phyloP scores from a whole-genome alignment of 2,329 filamentous ascomycete genomes.

The Ceratocystis smalleyi region DNA sequence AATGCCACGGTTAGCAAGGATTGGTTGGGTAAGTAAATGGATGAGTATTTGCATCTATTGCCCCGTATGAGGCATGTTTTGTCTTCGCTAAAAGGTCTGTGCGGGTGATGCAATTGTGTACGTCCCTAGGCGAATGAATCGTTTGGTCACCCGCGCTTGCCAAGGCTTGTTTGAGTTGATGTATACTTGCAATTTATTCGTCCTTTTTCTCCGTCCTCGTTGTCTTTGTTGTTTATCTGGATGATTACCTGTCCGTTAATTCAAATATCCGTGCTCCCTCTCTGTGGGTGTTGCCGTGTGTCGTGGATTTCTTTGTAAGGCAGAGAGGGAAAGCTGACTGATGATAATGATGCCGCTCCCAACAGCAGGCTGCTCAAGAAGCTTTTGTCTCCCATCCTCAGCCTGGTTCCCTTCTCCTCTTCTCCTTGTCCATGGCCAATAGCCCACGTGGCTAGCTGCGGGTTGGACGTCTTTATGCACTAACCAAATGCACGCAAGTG shows the following conservation, averaged over 20 bases:
- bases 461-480: neutral
- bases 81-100: slow-evolving; percentile 3
- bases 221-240: too few species aligned
- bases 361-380: too few species aligned
- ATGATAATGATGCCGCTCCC: too few species aligned
- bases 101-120: neutral
- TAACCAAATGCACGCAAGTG: too few species aligned
- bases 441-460: neutral
- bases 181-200: neutral
- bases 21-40: neutral
- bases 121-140: neutral
- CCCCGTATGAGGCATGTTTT: neutral
- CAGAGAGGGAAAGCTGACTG: too few species aligned
- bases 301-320: too few species aligned
- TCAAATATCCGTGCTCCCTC: too few species aligned
- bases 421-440: neutral
- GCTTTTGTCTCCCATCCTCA: too few species aligned
- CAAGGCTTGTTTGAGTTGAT: too few species aligned
- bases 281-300: too few species aligned
- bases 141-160: too few species aligned
- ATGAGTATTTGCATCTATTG: neutral
- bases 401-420: neutral
- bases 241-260: too few species aligned
- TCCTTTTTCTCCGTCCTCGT: neutral
- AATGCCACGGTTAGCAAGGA: neutral